Conservation (phyloP, 768 basidiomycete species). For the Agaricus blazei region DNA sequence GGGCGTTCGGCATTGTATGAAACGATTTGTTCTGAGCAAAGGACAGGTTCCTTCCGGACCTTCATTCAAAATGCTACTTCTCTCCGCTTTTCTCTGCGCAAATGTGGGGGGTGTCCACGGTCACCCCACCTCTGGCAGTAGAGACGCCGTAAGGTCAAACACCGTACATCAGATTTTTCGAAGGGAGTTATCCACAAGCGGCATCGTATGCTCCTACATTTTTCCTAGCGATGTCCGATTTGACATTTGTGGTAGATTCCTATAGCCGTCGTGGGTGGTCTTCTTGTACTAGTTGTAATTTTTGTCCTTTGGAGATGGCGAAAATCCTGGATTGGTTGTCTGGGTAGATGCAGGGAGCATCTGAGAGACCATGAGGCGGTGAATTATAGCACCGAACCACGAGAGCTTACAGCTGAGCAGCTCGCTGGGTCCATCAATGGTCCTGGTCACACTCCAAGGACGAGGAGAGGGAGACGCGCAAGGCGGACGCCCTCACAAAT, state of each 20-base stretch:
- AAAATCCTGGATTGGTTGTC: constrained; percentile 9
- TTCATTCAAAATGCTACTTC: not conserved
- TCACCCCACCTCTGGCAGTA: not conserved
- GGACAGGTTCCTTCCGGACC: not conserved
- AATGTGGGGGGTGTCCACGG: not conserved
- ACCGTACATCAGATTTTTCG: not conserved
- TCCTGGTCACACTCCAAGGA: constrained; percentile 10
- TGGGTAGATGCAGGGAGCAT: constrained; percentile 3
- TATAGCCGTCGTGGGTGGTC: constrained; percentile 19
- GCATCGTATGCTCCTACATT: not conserved
- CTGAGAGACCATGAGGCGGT: not conserved
- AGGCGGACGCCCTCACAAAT: constrained; percentile 76
- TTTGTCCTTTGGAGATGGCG: constrained; percentile 17
- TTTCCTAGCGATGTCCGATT: not conserved
- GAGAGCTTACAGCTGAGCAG: constrained; percentile 51
- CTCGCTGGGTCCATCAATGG: constrained; percentile 40
- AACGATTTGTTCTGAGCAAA: not conserved
- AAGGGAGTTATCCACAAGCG: not conserved
- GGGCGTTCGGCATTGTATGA: too few relatives aligned
- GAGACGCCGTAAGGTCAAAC: not conserved
- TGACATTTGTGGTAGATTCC: constrained; percentile 18
- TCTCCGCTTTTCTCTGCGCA: not conserved
- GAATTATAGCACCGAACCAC: constrained; percentile 1
- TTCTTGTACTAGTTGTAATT: constrained; percentile 21
- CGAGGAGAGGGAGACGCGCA: constrained; percentile 29